A percentile compares a stretch with the other conserved stretches of the same genome.
These are phyloP conservation scores for Trichoderma erinaceum DNA, from an alignment of 495 filamentous ascomycete species.

Conservation along the genomic window DNA sequence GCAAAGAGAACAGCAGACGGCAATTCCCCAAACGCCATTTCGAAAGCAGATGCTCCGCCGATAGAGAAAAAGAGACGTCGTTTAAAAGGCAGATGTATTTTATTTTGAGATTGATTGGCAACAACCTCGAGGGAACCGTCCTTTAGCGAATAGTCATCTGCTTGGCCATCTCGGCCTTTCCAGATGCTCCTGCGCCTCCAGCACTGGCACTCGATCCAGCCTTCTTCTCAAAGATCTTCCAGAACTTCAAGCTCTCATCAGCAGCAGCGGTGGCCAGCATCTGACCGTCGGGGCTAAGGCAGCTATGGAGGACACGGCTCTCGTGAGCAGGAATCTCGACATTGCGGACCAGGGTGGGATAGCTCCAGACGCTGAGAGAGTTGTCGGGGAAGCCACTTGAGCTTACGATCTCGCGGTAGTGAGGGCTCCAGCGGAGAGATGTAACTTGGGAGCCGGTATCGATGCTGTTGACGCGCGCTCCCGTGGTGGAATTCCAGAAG, in stretches of 20 bases:
- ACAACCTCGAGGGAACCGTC: neutral
- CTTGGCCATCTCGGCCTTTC: slow-evolving; percentile 71
- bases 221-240: slow-evolving; percentile 99
- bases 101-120: neutral
- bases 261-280: slow-evolving; percentile 93
- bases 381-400: slow-evolving; percentile 98
- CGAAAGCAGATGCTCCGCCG: slow-evolving; percentile 21
- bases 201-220: slow-evolving; percentile 57
- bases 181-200: slow-evolving; percentile 49
- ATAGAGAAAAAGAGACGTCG: neutral
- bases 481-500: slow-evolving; percentile 99
- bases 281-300: slow-evolving; percentile 91
- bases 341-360: slow-evolving; percentile 91
- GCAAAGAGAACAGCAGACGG: slow-evolving; percentile 17
- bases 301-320: slow-evolving; percentile 90
- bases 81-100: neutral
- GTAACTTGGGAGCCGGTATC: slow-evolving; percentile 97
- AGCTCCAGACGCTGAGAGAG: slow-evolving; percentile 96
- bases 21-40: slow-evolving; percentile 38
- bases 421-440: slow-evolving; percentile 86
- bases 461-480: slow-evolving; percentile 96
- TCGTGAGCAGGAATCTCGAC: slow-evolving; percentile 99
- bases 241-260: slow-evolving; percentile 98
- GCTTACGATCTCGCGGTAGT: slow-evolving; percentile 96
- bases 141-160: slow-evolving; percentile 93